A percentile compares a stretch with the other conserved stretches of the same genome.
phyloP scores from a whole-genome alignment of 805 yeast species.

The Isabelozyma gotoi region DNA sequence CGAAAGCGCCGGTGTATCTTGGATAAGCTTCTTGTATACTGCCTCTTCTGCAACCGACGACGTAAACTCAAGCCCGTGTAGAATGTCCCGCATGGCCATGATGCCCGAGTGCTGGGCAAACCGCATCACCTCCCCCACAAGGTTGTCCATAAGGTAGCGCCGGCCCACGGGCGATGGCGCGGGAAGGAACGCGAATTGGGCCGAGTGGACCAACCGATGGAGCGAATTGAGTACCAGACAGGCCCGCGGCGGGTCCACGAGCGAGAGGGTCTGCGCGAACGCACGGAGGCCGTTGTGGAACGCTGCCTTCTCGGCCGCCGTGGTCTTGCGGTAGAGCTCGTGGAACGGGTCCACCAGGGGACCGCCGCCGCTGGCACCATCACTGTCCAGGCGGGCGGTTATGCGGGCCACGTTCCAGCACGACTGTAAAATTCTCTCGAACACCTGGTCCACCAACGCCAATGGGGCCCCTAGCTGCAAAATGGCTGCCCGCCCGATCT shows the following conservation, averaged over 20 bases:
- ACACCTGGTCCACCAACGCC: background rate
- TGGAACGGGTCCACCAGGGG: background rate
- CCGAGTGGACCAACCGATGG: background rate
- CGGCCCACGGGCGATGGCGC: background rate
- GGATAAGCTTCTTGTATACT: conserved; percentile 18
- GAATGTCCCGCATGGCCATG: conserved; percentile 16
- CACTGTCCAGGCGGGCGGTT: background rate
- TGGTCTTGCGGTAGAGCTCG: conserved; percentile 2
- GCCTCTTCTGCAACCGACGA: background rate
- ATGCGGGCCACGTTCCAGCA: background rate
- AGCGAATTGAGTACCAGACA: conserved; percentile 10
- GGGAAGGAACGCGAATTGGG: background rate
- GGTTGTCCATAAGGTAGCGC: conserved; percentile 15
- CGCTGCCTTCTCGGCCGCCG: conserved; percentile 10
- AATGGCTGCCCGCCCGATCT: background rate
- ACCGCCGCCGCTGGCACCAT: background rate
- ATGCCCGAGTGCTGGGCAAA: conserved; percentile 15
- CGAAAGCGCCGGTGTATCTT: conserved; percentile 24
- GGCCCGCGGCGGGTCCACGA: conserved; percentile 14
- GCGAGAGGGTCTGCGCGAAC: conserved; percentile 28
- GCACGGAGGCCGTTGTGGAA: conserved; percentile 27
- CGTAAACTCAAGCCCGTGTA: conserved; percentile 13
- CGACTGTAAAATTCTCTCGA: background rate
- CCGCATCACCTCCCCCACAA: conserved; percentile 17
- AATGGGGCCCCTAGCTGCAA: background rate